These are phyloP conservation scores for Microcyclospora pomicola DNA, from an alignment of 2,329 filamentous ascomycete species.

Conservation along the genomic window DNA sequence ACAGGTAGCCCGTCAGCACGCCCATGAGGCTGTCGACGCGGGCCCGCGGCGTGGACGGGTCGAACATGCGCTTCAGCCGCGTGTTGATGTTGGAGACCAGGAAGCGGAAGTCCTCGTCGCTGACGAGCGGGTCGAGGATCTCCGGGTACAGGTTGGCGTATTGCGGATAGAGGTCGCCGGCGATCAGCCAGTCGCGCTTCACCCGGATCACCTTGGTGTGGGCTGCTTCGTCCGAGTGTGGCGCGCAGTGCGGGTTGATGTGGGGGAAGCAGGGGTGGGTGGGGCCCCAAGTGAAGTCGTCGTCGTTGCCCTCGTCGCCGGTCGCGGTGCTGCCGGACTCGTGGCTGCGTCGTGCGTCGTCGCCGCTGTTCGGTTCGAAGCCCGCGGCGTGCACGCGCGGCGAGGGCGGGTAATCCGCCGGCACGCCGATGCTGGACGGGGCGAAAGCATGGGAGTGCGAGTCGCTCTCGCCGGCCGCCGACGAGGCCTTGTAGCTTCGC, in stretches of 20 bases:
- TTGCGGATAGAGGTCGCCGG: slow-evolving; percentile 79
- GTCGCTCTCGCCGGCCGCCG: too few species aligned
- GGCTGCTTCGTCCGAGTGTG: slow-evolving; percentile 58
- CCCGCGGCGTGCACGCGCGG: neutral
- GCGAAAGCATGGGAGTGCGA: too few species aligned
- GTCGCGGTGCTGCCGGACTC: slow-evolving; percentile 5
- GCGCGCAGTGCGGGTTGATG: slow-evolving; percentile 76
- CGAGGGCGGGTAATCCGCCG: slow-evolving; percentile 1
- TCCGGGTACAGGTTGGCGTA: slow-evolving; percentile 95
- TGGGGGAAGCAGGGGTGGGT: slow-evolving; percentile 91
- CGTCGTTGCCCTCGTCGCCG: slow-evolving; percentile 40
- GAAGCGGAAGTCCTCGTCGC: slow-evolving; percentile 72
- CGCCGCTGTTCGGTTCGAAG: neutral
- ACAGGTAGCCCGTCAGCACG: slow-evolving; percentile 78
- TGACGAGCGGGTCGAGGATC: slow-evolving; percentile 74
- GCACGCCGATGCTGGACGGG: neutral
- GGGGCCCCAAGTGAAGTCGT: slow-evolving; percentile 75
- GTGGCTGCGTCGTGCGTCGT: slow-evolving; percentile 3
- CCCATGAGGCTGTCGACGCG: slow-evolving; percentile 68
- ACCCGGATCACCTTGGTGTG: slow-evolving; percentile 84
- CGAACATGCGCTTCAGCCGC: slow-evolving; percentile 62
- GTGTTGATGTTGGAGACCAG: slow-evolving; percentile 72
- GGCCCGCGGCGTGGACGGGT: slow-evolving; percentile 63
- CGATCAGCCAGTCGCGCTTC: slow-evolving; percentile 73
- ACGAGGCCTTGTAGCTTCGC: neutral